phyloP scores from a whole-genome alignment of 805 yeast species.

The Kodamaea hsintzibuensis region DNA sequence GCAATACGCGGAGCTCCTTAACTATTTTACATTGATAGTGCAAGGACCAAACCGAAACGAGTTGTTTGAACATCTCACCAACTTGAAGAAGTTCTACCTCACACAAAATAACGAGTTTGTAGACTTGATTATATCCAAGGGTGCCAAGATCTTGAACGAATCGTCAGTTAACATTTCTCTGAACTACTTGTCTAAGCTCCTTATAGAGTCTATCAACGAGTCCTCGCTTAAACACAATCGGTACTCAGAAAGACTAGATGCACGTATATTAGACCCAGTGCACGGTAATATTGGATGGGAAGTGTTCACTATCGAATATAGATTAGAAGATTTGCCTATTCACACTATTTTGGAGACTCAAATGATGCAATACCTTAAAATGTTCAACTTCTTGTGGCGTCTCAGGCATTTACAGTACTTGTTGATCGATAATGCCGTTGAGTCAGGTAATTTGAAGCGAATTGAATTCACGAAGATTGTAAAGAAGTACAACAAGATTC shows the following conservation, averaged over 20 bases:
- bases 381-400: conserved; percentile 86
- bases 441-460: conserved; percentile 26
- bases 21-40: conserved; percentile 51
- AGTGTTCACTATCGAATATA: conserved; percentile 83
- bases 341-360: conserved; percentile 35
- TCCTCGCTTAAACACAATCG: conserved; percentile 49
- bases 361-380: conserved; percentile 55
- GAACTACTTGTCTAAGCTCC: conserved; percentile 60
- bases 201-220: conserved; percentile 61
- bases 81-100: conserved; percentile 64
- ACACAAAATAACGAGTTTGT: conserved; percentile 83
- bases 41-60: conserved; percentile 39
- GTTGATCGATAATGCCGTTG: conserved; percentile 38
- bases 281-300: conserved; percentile 87
- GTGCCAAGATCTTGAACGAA: conserved; percentile 52
- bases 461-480: conserved; percentile 24
- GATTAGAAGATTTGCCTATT: conserved; percentile 54
- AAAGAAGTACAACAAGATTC: conserved; percentile 14
- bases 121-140: conserved; percentile 59
- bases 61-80: conserved; percentile 54
- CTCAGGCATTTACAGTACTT: conserved; percentile 61
- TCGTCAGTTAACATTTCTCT: conserved; percentile 67
- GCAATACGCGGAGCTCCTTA: conserved; percentile 55
- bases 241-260: conserved; percentile 66
- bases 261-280: conserved; percentile 72